phyloP scores from a whole-genome alignment of 2,329 filamentous ascomycete genomes.

The Fusarium heterosporum region DNA sequence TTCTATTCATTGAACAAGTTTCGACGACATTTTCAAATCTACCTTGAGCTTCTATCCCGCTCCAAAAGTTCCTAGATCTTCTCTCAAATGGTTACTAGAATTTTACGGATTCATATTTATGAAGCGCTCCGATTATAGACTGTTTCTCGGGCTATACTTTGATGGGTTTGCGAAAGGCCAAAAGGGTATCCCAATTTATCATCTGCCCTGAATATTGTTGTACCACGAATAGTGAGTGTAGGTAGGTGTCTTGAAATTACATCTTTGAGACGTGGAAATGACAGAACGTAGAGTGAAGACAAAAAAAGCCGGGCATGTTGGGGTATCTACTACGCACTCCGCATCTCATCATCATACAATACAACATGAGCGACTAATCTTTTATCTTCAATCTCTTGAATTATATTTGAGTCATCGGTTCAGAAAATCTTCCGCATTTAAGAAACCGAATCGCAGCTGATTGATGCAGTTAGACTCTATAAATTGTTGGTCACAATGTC shows the following conservation, averaged over 20 bases:
- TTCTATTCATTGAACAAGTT: too few species aligned
- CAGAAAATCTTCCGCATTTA: not conserved
- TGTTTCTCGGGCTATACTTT: too few species aligned
- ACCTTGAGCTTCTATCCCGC: too few species aligned
- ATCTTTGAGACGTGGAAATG: not conserved
- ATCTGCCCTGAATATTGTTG: not conserved
- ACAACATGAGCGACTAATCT: too few species aligned
- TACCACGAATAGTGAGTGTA: not conserved
- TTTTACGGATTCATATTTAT: too few species aligned
- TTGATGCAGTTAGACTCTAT: not conserved
- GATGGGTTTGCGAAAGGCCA: too few species aligned
- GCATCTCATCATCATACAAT: not conserved
- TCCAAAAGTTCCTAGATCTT: too few species aligned
- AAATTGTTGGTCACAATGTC: conserved; percentile 17
- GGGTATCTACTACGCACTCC: not conserved
- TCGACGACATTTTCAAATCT: too few species aligned
- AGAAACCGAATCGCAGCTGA: not conserved
- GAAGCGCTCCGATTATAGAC: too few species aligned
- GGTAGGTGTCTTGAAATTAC: not conserved
- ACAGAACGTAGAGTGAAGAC: not conserved
- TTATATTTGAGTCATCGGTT: not conserved
- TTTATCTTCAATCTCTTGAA: not conserved
- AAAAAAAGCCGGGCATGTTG: conserved; percentile 1
- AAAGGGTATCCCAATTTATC: not conserved
- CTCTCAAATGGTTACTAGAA: too few species aligned